A percentile compares a stretch with the other conserved stretches of the same genome.
Conservation (phyloP, 2,329 filamentous ascomycete genomes). For the Trichophyton schoenleinii region DNA sequence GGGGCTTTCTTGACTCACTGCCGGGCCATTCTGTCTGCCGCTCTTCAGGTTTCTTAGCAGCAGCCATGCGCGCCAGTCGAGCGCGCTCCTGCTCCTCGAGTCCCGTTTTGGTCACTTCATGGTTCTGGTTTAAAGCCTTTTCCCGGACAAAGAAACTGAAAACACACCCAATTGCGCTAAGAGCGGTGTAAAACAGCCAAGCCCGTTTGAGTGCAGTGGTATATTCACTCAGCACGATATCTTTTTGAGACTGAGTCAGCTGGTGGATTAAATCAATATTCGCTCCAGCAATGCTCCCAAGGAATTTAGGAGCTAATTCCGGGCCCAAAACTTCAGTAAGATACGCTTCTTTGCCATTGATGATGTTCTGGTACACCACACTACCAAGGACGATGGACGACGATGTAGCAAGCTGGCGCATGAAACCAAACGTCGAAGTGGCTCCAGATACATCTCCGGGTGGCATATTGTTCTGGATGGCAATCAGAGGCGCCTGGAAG, state of each 20-base stretch:
- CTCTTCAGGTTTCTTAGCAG: slow-evolving; percentile 7
- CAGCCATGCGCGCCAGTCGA: slow-evolving; percentile 22
- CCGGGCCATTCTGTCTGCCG: neutral
- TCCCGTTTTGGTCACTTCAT: slow-evolving; percentile 34
- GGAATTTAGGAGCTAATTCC: slow-evolving; percentile 10
- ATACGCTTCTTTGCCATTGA: slow-evolving; percentile 15
- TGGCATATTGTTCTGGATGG: slow-evolving; percentile 50
- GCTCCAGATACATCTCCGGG: slow-evolving; percentile 50
- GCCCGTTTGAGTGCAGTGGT: slow-evolving; percentile 35
- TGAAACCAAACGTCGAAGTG: slow-evolving; percentile 49
- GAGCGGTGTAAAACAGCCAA: slow-evolving; percentile 39
- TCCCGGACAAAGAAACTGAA: slow-evolving; percentile 30
- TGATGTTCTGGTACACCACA: slow-evolving; percentile 35
- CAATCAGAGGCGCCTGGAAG: slow-evolving; percentile 51
- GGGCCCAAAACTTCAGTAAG: slow-evolving; percentile 10
- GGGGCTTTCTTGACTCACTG: neutral
- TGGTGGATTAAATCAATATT: slow-evolving; percentile 26
- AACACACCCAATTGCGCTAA: slow-evolving; percentile 26
- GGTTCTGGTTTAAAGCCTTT: slow-evolving; percentile 28
- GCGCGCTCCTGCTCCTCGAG: slow-evolving; percentile 35
- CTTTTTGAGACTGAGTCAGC: slow-evolving; percentile 18
- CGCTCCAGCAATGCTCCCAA: slow-evolving; percentile 13
- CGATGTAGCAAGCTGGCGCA: slow-evolving; percentile 46
- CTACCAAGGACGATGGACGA: slow-evolving; percentile 48
- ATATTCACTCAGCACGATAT: slow-evolving; percentile 32